A percentile compares a stretch with the other conserved stretches of the same genome.
Conservation (phyloP, 78 protist species). For the Neovahlkampfia damariscottae region DNA sequence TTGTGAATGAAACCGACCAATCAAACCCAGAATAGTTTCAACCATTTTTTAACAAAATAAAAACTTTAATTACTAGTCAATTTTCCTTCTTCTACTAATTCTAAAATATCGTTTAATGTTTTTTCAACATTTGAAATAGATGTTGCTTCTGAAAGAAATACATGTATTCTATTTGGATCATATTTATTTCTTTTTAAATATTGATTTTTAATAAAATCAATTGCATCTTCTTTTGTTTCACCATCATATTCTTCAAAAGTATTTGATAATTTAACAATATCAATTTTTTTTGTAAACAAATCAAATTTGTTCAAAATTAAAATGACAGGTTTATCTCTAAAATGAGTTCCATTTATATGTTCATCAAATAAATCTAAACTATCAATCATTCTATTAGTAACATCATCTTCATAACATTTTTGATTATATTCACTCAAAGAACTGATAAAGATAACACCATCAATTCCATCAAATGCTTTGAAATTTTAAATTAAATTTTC, state of each 20-base stretch:
- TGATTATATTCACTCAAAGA: neutral
- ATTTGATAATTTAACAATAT: too few relatives aligned
- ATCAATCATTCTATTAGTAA: neutral
- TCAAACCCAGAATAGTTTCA: too few relatives aligned
- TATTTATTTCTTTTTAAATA: slow-evolving; percentile 33
- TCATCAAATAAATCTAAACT: neutral
- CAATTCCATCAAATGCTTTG: neutral
- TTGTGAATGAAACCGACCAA: too few relatives aligned
- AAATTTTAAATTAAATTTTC: neutral
- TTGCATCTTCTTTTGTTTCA: slow-evolving; percentile 24
- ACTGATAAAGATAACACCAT: neutral
- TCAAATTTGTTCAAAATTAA: slow-evolving; percentile 2
- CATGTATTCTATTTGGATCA: neutral
- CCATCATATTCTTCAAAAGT: slow-evolving; percentile 75
- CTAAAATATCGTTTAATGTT: too few relatives aligned
- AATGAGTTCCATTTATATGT: neutral
- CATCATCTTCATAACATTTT: neutral
- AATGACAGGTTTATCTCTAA: neutral
- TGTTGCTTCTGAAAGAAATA: neutral
- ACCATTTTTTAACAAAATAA: too few relatives aligned
- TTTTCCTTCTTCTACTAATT: too few relatives aligned
- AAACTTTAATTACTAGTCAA: too few relatives aligned
- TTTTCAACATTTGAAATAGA: too few relatives aligned
- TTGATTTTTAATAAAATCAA: slow-evolving; percentile 26
- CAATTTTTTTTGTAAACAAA: too few relatives aligned